A percentile compares a stretch with the other conserved stretches of the same genome.
Evolutionary conservation across 2,329 filamentous ascomycete genomes (phyloP).

Genomic region (Colletotrichum incanum): DNA sequence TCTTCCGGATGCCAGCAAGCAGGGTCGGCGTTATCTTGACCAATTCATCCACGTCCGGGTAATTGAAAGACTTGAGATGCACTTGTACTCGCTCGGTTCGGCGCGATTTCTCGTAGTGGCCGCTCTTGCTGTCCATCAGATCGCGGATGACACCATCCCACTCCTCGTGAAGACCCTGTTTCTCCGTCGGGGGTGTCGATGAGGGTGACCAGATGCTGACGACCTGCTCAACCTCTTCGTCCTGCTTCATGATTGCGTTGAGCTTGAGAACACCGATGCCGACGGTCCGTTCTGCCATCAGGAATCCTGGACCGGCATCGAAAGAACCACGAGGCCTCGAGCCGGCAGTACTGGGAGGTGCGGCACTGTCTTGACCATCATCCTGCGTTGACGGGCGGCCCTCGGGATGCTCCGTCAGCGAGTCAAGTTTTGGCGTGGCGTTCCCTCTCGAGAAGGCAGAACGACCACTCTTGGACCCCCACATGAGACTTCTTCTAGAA

Average conservation of each 20-base stretch:
- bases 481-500: conserved; percentile 73
- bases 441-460: conserved; percentile 69
- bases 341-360: conserved; percentile 70
- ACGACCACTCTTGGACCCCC: conserved; percentile 69
- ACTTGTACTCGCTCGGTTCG: conserved; percentile 85
- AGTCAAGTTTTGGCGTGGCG: conserved; percentile 65
- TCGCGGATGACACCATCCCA: conserved; percentile 83
- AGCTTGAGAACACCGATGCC: conserved; percentile 85
- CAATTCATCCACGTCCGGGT: conserved; percentile 83
- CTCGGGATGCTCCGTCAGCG: conserved; percentile 64
- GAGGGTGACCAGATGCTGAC: conserved; percentile 83
- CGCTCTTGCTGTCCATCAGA: conserved; percentile 81
- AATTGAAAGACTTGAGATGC: conserved; percentile 83
- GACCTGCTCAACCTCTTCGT: conserved; percentile 81
- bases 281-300: conserved; percentile 77
- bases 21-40: conserved; percentile 91
- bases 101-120: conserved; percentile 80
- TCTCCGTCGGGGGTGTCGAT: conserved; percentile 68
- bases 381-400: conserved; percentile 56
- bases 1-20: conserved; percentile 85
- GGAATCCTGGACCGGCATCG: conserved; percentile 52
- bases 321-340: conserved; percentile 56
- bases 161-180: conserved; percentile 72
- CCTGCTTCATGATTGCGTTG: conserved; percentile 80
- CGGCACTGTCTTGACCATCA: conserved; percentile 60